Conservation (phyloP, 108 stramenopile species). For the Pseudonitzschia multistriata region DNA sequence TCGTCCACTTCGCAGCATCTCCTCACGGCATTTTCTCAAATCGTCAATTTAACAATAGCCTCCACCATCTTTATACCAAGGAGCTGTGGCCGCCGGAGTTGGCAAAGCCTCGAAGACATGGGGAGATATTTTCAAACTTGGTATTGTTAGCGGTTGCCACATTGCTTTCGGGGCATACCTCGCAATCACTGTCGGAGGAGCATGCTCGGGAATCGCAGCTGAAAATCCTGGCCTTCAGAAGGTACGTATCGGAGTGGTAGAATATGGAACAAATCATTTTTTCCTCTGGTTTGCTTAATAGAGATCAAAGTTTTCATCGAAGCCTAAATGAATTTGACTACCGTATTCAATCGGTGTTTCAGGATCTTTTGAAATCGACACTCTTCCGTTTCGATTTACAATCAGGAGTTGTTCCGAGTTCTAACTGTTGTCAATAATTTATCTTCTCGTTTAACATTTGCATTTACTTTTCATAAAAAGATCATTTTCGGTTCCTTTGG, state of each 20-base stretch:
- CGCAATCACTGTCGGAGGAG: slow-evolving; percentile 81
- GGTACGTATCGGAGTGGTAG: slow-evolving; percentile 24
- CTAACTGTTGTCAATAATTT: too few species aligned
- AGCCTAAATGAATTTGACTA: too few species aligned
- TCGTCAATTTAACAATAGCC: too few species aligned
- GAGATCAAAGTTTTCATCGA: too few species aligned
- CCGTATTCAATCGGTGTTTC: too few species aligned
- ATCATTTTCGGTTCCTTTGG: slow-evolving; percentile 84
- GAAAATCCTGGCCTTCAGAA: slow-evolving; percentile 86
- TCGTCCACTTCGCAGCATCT: background rate
- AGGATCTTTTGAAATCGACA: background rate
- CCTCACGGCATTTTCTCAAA: background rate
- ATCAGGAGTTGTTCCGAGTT: background rate
- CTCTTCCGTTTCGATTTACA: too few species aligned
- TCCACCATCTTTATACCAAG: slow-evolving; percentile 71
- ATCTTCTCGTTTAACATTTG: too few species aligned
- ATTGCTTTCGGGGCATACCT: slow-evolving; percentile 88
- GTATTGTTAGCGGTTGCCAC: slow-evolving; percentile 80
- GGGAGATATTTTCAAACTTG: slow-evolving; percentile 81
- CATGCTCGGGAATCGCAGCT: slow-evolving; percentile 79
- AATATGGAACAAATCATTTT: background rate
- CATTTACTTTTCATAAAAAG: slow-evolving; percentile 13
- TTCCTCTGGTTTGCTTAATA: too few species aligned
- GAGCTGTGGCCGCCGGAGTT: slow-evolving; percentile 77
- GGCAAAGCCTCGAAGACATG: slow-evolving; percentile 68